phyloP scores from a whole-genome alignment of 257 asterid species.

The Solanum habrochaites region DNA sequence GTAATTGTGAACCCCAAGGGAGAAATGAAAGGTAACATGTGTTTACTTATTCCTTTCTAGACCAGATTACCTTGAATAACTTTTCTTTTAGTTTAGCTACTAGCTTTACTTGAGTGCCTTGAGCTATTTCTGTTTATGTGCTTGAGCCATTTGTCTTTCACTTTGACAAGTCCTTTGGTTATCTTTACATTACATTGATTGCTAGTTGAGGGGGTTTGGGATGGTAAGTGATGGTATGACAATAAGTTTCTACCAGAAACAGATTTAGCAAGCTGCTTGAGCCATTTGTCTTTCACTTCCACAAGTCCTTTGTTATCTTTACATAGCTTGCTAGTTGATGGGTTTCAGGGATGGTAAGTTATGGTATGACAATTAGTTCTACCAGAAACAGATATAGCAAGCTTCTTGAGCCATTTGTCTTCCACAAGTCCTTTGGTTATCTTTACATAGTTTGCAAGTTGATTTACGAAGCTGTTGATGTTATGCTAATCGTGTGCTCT shows the following conservation, averaged over 20 bases:
- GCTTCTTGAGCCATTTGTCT: too few species aligned
- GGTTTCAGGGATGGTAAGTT: not conserved
- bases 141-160: not conserved
- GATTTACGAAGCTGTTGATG: not conserved
- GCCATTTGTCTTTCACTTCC: too few species aligned
- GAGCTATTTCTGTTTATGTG: not conserved
- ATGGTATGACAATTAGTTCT: not conserved
- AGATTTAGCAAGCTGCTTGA: not conserved
- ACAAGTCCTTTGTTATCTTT: too few species aligned
- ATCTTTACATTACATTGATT: too few species aligned
- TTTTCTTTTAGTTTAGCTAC: not conserved
- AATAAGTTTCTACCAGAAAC: not conserved
- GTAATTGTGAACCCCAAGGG: slow-evolving; percentile 56
- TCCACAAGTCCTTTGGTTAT: too few species aligned
- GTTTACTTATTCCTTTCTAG: not conserved
- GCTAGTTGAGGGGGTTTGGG: too few species aligned
- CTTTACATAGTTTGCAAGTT: too few species aligned
- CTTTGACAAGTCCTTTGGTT: not conserved
- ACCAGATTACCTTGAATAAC: not conserved
- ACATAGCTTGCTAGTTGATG: too few species aligned
- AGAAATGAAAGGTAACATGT: slow-evolving; percentile 43
- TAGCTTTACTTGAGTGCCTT: not conserved
- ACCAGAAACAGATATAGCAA: not conserved
- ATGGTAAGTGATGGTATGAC: not conserved
- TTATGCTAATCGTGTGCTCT: not conserved